Percentiles rank a stretch among this genome's conserved stretches.
Evolutionary conservation across 2,329 filamentous ascomycete species (phyloP).

Genomic region (Neonectria ditissima): DNA sequence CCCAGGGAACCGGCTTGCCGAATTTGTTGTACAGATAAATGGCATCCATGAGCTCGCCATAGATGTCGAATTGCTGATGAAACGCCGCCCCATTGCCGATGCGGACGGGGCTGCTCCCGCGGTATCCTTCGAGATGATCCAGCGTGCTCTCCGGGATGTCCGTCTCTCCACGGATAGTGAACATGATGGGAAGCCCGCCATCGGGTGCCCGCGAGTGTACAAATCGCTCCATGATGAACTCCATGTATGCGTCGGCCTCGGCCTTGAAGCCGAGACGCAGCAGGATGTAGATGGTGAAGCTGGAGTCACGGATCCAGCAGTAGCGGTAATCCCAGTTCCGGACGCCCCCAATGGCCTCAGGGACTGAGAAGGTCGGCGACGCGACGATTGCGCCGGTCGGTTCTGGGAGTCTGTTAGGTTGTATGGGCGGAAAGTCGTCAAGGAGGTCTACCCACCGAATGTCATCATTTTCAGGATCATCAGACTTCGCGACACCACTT

Average conservation of each 20-base stretch:
- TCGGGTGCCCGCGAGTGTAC: constrained; percentile 69
- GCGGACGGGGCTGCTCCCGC: constrained; percentile 76
- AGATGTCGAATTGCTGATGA: constrained; percentile 83
- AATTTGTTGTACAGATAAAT: constrained; percentile 86
- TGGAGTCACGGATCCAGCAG: constrained; percentile 82
- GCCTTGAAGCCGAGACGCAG: constrained; percentile 80
- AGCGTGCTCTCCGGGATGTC: constrained; percentile 79
- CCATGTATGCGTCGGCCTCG: constrained; percentile 83
- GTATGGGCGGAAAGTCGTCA: neutral
- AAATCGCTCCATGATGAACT: constrained; percentile 80
- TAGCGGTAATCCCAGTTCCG: constrained; percentile 81
- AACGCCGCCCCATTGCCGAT: constrained; percentile 83
- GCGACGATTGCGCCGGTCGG: constrained; percentile 83
- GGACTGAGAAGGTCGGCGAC: constrained; percentile 81
- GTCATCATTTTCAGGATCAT: constrained; percentile 82
- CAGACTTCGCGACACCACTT: constrained; percentile 77
- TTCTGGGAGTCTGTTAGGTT: constrained; percentile 55
- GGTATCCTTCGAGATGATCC: constrained; percentile 78
- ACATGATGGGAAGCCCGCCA: constrained; percentile 81
- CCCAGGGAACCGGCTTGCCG: constrained; percentile 80
- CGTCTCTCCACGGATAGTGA: constrained; percentile 80
- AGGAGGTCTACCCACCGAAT: constrained; percentile 56
- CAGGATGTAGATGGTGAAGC: constrained; percentile 82
- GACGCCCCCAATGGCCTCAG: constrained; percentile 77
- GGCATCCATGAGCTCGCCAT: constrained; percentile 81